phyloP scores from a whole-genome alignment of 2,329 filamentous ascomycete species.

The Penicillium crustosum region DNA sequence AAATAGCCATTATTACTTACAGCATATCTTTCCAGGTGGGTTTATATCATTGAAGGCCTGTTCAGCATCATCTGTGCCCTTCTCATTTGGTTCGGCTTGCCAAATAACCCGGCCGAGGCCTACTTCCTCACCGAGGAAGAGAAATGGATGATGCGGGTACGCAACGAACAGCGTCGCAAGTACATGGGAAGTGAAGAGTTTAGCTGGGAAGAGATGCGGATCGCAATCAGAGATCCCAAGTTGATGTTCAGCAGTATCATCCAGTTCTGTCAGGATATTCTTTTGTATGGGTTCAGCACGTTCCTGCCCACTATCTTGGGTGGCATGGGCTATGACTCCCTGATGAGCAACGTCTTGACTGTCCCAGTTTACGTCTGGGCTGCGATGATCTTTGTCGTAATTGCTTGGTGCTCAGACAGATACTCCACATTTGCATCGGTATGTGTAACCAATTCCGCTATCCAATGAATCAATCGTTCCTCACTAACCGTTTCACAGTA shows the following conservation, averaged over 20 bases:
- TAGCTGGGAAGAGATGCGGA: constrained; percentile 11
- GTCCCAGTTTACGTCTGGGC: constrained; percentile 59
- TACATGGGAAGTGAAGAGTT: constrained; percentile 51
- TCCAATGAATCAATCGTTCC: not conserved
- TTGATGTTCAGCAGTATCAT: constrained; percentile 51
- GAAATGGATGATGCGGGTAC: constrained; percentile 52
- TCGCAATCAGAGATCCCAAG: constrained; percentile 47
- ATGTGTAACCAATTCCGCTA: not conserved
- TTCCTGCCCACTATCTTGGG: constrained; percentile 59
- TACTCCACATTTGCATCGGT: constrained; percentile 31
- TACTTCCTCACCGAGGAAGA: constrained; percentile 53
- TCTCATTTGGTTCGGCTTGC: constrained; percentile 36
- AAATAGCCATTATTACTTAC: not conserved
- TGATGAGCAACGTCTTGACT: constrained; percentile 55
- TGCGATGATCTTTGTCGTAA: constrained; percentile 42
- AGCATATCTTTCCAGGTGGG: constrained; percentile 34
- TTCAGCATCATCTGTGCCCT: constrained; percentile 46
- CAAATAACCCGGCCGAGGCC: constrained; percentile 49
- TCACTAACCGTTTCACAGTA: constrained; percentile 27
- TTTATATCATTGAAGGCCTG: constrained; percentile 54
- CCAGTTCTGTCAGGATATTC: constrained; percentile 55
- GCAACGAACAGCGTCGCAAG: constrained; percentile 44
- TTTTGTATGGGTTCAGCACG: constrained; percentile 59
- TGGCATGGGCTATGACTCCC: constrained; percentile 52
- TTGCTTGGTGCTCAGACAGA: constrained; percentile 50